phyloP scores from a whole-genome alignment of 129 eudicot species.

The Pseudognaphalium luteoalbum region DNA sequence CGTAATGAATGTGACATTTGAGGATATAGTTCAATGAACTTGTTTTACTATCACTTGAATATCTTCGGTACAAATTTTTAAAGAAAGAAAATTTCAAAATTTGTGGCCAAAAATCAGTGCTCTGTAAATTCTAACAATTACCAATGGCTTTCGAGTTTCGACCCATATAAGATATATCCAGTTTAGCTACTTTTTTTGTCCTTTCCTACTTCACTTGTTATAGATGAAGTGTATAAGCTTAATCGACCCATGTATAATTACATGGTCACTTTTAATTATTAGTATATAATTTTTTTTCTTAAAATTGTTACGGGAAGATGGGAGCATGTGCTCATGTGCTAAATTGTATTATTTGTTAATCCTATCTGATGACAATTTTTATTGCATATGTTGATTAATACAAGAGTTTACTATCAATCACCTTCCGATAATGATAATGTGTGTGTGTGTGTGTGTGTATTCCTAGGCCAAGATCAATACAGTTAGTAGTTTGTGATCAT shows the following conservation, averaged over 20 bases:
- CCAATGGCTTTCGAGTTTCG: not conserved
- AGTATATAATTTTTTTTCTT: too few species aligned
- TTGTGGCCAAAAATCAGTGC: not conserved
- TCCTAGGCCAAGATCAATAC: not conserved
- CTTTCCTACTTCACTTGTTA: not conserved
- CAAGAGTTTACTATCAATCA: not conserved
- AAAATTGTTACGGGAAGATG: not conserved
- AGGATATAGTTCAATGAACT: constrained; percentile 5
- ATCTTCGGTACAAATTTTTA: not conserved
- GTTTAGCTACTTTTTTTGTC: not conserved
- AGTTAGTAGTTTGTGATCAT: too few species aligned
- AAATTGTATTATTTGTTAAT: not conserved
- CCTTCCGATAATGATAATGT: not conserved
- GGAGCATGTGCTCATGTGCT: not conserved
- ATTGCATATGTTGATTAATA: not conserved
- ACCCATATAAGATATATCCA: not conserved
- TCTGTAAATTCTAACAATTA: not conserved
- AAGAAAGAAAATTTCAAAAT: not conserved
- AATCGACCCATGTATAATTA: not conserved
- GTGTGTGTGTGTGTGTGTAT: too few species aligned
- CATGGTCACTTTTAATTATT: not conserved
- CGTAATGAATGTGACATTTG: not conserved
- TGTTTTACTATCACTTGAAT: not conserved
- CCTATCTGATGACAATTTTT: not conserved
- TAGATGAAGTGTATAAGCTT: not conserved